Percentiles rank a stretch among this genome's conserved stretches.
Evolutionary conservation across 805 yeast species (phyloP).

Genomic region (Kodamaea fukazawae): DNA sequence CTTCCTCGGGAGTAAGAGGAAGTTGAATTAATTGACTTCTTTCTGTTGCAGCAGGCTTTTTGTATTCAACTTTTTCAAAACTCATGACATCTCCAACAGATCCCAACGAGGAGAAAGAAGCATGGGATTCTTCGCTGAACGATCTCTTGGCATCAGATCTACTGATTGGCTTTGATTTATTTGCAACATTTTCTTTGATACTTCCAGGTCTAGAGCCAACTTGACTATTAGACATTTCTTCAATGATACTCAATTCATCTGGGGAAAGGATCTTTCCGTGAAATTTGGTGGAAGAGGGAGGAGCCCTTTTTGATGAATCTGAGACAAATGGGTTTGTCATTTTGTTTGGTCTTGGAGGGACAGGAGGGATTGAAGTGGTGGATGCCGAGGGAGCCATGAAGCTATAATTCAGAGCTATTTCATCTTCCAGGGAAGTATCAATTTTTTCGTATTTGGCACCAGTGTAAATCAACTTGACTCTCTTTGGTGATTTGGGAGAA

Average conservation of each 20-base stretch:
- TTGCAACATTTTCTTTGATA: slow-evolving; percentile 12
- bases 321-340: slow-evolving; percentile 1
- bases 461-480: slow-evolving; percentile 28
- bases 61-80: slow-evolving; percentile 10
- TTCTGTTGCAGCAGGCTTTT: not conserved
- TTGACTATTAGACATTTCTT: slow-evolving; percentile 31
- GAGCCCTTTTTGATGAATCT: not conserved
- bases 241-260: slow-evolving; percentile 43
- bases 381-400: slow-evolving; percentile 3
- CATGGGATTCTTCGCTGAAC: slow-evolving; percentile 37
- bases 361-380: slow-evolving; percentile 3
- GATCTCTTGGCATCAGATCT: slow-evolving; percentile 17
- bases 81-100: slow-evolving; percentile 32
- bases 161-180: not conserved
- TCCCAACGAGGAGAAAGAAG: slow-evolving; percentile 37
- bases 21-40: too few relatives aligned
- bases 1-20: too few relatives aligned
- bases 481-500: slow-evolving; percentile 16
- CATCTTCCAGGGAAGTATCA: slow-evolving; percentile 17
- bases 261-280: slow-evolving; percentile 18
- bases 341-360: slow-evolving; percentile 7
- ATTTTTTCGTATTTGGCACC: slow-evolving; percentile 37
- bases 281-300: not conserved
- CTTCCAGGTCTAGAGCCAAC: slow-evolving; percentile 33
- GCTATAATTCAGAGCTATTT: slow-evolving; percentile 4